A percentile compares a stretch with the other conserved stretches of the same genome.
Conservation (phyloP, 1,284 basidiomycete genomes). For the Tilletia horrida region DNA sequence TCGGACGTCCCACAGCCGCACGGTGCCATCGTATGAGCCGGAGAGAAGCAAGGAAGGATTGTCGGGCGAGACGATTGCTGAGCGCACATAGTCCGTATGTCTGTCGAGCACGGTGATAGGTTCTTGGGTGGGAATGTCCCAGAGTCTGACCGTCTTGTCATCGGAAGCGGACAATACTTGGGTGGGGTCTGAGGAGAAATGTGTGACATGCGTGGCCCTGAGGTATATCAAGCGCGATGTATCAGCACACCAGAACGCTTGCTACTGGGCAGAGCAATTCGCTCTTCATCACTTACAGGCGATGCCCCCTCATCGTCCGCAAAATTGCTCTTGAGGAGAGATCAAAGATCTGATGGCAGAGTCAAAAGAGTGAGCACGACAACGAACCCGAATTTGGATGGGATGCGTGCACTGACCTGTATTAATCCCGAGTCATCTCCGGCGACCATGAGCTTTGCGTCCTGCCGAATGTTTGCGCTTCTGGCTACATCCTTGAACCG, state of each 20-base stretch:
- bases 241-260: neutral
- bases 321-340: conserved; percentile 90
- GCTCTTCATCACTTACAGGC: conserved; percentile 68
- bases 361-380: conserved; percentile 16
- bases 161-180: conserved; percentile 92
- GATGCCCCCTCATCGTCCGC: conserved; percentile 84
- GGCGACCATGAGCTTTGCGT: conserved; percentile 91
- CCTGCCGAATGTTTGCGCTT: conserved; percentile 63
- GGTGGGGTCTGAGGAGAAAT: conserved; percentile 79
- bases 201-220: conserved; percentile 83
- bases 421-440: conserved; percentile 91
- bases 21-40: conserved; percentile 90
- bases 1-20: conserved; percentile 82
- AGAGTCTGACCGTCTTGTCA: conserved; percentile 87
- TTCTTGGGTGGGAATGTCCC: conserved; percentile 90
- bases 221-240: neutral
- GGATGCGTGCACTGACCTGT: conserved; percentile 62
- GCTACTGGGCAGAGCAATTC: no score
- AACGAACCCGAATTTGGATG: neutral
- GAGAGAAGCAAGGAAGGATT: conserved; percentile 83
- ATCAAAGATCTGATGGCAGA: conserved; percentile 74
- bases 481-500: conserved; percentile 94
- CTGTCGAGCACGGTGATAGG: conserved; percentile 73
- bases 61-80: conserved; percentile 77
- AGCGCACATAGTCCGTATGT: conserved; percentile 92